Conservation (phyloP, 345 rosid genomes). For the Euphorbia tirucalli region DNA sequence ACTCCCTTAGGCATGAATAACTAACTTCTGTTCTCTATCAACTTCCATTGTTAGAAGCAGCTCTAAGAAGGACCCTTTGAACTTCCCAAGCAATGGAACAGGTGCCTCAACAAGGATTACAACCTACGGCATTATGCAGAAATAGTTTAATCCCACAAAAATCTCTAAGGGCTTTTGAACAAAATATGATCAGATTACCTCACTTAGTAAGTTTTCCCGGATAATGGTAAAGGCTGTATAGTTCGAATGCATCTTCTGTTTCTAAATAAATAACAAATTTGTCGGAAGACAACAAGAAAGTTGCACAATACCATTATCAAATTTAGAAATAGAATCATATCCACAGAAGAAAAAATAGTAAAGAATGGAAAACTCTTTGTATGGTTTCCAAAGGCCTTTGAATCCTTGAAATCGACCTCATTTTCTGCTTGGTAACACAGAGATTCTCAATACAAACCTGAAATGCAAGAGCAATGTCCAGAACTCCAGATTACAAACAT, state of each 20-base stretch:
- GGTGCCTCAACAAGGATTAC: conserved; percentile 96
- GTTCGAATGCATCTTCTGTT: background rate
- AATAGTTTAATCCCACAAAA: conserved; percentile 3
- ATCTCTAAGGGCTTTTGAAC: conserved; percentile 17
- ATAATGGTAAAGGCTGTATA: background rate
- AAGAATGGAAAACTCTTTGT: conserved; percentile 70
- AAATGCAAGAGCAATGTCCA: conserved; percentile 23
- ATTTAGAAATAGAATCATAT: too few relatives aligned
- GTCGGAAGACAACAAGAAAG: background rate
- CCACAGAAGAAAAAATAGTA: conserved; percentile 17
- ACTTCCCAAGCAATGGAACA: conserved; percentile 76
- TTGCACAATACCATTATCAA: conserved; percentile 11
- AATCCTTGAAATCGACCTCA: conserved; percentile 83
- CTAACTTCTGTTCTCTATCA: conserved; percentile 6
- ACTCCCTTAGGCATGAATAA: too few relatives aligned
- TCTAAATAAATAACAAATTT: background rate
- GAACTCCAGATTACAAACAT: conserved; percentile 14
- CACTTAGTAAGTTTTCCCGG: conserved; percentile 63
- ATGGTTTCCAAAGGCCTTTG: conserved; percentile 90
- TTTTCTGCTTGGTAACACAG: conserved; percentile 63
- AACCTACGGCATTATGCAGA: conserved; percentile 51
- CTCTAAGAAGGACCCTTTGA: conserved; percentile 75
- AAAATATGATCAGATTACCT: conserved; percentile 46
- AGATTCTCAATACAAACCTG: conserved; percentile 69
- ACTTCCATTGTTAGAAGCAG: conserved; percentile 81